Conservation (phyloP, 208 protist species). For the Crithidia fasciculata region DNA sequence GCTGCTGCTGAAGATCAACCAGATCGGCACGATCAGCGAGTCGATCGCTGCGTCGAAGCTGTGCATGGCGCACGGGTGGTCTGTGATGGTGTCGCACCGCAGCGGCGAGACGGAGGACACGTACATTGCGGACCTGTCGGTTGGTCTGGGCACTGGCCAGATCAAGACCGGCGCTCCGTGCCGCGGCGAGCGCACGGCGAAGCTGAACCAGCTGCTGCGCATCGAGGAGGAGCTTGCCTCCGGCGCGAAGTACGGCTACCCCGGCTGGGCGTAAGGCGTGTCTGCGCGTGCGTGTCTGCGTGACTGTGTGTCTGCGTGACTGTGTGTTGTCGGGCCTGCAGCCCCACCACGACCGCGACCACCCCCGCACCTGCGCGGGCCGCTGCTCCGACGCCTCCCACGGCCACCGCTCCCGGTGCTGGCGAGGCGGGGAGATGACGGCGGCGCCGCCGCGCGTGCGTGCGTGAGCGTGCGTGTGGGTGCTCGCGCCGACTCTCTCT, state of each 20-base stretch:
- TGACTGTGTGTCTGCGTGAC: too few species aligned
- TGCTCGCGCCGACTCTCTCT: too few species aligned
- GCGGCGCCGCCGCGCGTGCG: conserved; percentile 90
- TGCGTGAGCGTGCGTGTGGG: conserved; percentile 44
- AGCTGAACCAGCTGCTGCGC: conserved; percentile 99
- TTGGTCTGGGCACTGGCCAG: conserved; percentile 96
- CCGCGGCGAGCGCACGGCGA: conserved; percentile 97
- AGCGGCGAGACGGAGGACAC: conserved; percentile 99
- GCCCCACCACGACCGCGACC: too few species aligned
- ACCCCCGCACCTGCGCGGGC: too few species aligned
- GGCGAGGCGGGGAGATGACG: conserved; percentile 81
- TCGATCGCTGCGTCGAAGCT: conserved; percentile 95
- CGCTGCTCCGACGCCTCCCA: too few species aligned
- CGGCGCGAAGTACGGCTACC: conserved; percentile 76
- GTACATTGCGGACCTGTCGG: conserved; percentile 99
- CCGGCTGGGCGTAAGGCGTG: conserved; percentile 59
- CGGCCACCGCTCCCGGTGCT: too few species aligned
- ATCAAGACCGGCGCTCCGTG: conserved; percentile 99
- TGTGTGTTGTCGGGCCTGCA: not conserved
- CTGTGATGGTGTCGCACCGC: conserved; percentile 95
- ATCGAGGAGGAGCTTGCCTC: conserved; percentile 97
- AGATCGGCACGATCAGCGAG: conserved; percentile 99
- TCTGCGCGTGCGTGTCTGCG: not conserved
- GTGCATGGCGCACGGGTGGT: conserved; percentile 80
- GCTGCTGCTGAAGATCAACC: conserved; percentile 99